Evolutionary conservation across 129 eudicot genomes (phyloP).

Genomic region (Scalesia atractyloides): DNA sequence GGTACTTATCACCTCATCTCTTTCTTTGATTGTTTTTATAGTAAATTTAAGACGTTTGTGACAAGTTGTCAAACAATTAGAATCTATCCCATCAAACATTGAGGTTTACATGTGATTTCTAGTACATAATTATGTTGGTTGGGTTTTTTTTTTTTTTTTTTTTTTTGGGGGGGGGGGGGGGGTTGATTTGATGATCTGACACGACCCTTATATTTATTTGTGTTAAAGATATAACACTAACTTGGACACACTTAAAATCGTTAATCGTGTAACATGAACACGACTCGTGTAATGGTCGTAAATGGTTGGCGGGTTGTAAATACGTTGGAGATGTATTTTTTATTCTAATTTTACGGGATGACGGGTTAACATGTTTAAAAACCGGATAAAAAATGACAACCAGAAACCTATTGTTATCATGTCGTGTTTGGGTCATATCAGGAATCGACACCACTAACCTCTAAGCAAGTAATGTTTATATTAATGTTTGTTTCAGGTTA

Average conservation of each 20-base stretch:
- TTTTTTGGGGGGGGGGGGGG: background rate
- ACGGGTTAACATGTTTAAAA: background rate
- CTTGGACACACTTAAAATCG: background rate
- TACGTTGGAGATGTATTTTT: background rate
- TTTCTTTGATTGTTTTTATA: background rate
- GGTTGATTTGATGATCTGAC: background rate
- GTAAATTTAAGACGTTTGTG: background rate
- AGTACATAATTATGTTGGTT: background rate
- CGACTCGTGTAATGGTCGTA: background rate
- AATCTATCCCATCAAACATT: background rate
- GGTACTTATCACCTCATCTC: constrained; percentile 36
- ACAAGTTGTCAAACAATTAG: background rate
- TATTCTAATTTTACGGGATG: no score
- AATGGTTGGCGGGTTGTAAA: background rate
- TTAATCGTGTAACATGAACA: background rate
- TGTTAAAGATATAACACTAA: background rate
- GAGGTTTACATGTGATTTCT: background rate
- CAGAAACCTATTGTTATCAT: background rate
- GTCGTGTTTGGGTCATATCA: background rate
- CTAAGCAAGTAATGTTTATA: background rate
- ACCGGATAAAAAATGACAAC: background rate
- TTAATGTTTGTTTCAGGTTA: constrained; percentile 48
- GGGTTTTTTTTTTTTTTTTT: no score
- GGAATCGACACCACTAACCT: background rate
- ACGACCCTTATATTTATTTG: background rate